Conservation (phyloP, 495 filamentous ascomycete genomes). For the Penicillium turbatum region DNA sequence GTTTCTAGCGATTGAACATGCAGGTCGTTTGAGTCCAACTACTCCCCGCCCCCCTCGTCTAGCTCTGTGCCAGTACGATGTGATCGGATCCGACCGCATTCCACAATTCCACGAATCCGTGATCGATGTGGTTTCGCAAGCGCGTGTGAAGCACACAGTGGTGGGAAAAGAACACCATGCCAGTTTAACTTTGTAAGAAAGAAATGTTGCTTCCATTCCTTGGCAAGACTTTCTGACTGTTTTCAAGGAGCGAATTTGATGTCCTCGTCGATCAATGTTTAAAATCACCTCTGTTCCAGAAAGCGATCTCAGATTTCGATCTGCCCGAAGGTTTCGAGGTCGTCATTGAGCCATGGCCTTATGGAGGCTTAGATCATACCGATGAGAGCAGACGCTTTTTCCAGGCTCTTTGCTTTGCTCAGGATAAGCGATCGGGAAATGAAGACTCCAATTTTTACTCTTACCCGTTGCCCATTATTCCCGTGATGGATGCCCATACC, state of each 20-base stretch:
- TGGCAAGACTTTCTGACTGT: slow-evolving; percentile 14
- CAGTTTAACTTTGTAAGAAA: slow-evolving; percentile 52
- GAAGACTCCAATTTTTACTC: slow-evolving; percentile 69
- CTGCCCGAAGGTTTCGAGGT: slow-evolving; percentile 61
- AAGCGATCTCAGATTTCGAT: slow-evolving; percentile 55
- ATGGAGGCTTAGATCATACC: slow-evolving; percentile 55
- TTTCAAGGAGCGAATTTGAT: slow-evolving; percentile 55
- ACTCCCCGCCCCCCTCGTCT: slow-evolving; percentile 52
- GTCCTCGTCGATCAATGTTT: slow-evolving; percentile 58
- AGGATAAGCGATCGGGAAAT: slow-evolving; percentile 37
- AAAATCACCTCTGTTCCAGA: slow-evolving; percentile 56
- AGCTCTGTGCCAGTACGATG: slow-evolving; percentile 64
- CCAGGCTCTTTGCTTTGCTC: slow-evolving; percentile 50
- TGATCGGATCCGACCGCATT: slow-evolving; percentile 53
- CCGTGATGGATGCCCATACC: slow-evolving; percentile 66
- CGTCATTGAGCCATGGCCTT: slow-evolving; percentile 69
- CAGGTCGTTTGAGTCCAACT: slow-evolving; percentile 42
- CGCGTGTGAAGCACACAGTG: slow-evolving; percentile 47
- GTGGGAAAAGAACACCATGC: slow-evolving; percentile 59
- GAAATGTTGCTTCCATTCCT: not conserved
- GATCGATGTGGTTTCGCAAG: slow-evolving; percentile 51
- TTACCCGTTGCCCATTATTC: slow-evolving; percentile 71
- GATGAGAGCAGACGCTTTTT: slow-evolving; percentile 54
- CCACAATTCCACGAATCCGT: slow-evolving; percentile 58
- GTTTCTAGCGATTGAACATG: slow-evolving; percentile 49